Evolutionary conservation across 306 rosid genomes (phyloP), one percentile per base, ranked within the genome.

Genomic region (Quercus suber): DNA sequence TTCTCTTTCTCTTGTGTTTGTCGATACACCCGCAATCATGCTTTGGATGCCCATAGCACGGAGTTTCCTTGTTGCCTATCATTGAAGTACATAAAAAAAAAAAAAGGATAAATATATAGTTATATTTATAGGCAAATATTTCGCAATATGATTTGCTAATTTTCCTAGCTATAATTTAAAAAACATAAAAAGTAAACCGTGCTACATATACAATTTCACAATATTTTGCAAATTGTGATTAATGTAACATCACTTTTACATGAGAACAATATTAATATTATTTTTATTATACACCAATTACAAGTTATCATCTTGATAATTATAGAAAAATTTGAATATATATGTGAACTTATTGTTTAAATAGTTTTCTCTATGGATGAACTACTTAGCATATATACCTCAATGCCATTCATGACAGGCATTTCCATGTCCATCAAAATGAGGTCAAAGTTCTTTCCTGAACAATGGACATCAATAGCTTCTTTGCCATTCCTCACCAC

Each of bases 351-450:
- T 41, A 41, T 41, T 41, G 45, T 41, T 41, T 41, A 41, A 11
- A 41, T 7, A 41, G 45, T 41, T 7, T 2, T 8, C 14, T 12
- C 53, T 10, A 17, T 49, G 12, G 19, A 31, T 61, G 3, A 3
- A 45, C 3, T 15, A 25, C n/a, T 4, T n/a, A 33, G 64, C 21
- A 2, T 41, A 41, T 41, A 41, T 71, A 76, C 98, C 96, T 94
- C 88, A 70, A 92, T 82, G 76, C 98, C 98, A 84, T 90, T 86
- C 98, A 94, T 92, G 56, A 94, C 23, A 35, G 98, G 97, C 98
- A 94, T 94, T 17, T 94, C 98, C 82, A 81, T 76, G 84, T 94
- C 98, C 97, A 94, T 92, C 80, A 94, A 86, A 84, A 94, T 92
- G 9, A 94, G 94, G 82, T 92, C 94, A 80, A 94, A 94, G 21